Evolutionary conservation across 495 filamentous ascomycete species (phyloP), one percentile per base, ranked within the genome.

Genomic region (Corynascus novoguineensis): DNA sequence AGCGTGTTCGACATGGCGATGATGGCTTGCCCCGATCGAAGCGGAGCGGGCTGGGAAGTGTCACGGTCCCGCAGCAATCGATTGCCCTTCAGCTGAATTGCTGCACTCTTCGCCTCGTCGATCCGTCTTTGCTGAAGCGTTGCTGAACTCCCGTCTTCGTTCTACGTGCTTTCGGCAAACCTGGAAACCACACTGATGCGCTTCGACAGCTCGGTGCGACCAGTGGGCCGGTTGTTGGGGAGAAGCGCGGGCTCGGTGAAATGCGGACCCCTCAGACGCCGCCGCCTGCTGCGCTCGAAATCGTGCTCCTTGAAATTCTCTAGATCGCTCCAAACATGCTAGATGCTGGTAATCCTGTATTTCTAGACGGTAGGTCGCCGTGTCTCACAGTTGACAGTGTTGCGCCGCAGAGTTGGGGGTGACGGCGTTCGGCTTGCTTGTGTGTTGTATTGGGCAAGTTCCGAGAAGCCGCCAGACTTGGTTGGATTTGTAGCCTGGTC

Each of bases 1-100:
- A 72, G 64, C 5, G 64, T 57, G 69, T 83, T 83, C 52, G 80
- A 83, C 80, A 83, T 83, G 28, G 32, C 71, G 71, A 59, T 72
- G 71, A 58, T 45, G 41, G 49, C 21, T 46, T 47, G 29, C 31
- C 29, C 40, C n/a, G 49, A 40, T 32, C 29, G 28, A 14, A 25
- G 48, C 55, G 48, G 50, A 28, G 34, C 17, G 12, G 42, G 22
- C 25, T 34, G 32, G 19, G 44, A 37, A 29, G 55, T 34, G 28
- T 52, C 40, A 38, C 52, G 29, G 31, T 12, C 45, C 24, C 34
- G 32, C 53, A 41, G 12, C 41, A 37, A n/a, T 45, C 17, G 52
- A n/a, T 32, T 38, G 9, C 35, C 34, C 34, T 31, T 31, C 29
- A 41, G 31, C 40, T 44, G 17, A 29, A 22, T 12, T 34, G 24